These are phyloP conservation scores for Heliamphora exappendiculata DNA, from an alignment of 148 eudicot genomes.

Conservation along the genomic window DNA sequence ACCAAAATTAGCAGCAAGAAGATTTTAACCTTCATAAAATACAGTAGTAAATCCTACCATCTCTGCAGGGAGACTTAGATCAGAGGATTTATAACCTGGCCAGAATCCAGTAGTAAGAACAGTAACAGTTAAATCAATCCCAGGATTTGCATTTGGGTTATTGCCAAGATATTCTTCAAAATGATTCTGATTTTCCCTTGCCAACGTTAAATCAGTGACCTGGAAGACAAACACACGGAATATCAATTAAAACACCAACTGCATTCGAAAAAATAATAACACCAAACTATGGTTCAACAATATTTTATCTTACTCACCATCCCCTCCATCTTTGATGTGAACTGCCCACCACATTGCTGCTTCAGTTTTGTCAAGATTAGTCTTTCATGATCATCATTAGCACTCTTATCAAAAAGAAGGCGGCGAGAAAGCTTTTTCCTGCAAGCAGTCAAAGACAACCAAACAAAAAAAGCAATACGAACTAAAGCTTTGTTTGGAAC, in stretches of 20 bases:
- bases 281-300: neutral
- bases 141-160: slow-evolving; percentile 19
- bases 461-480: neutral
- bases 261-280: neutral
- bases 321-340: slow-evolving; percentile 49
- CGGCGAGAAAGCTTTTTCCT: slow-evolving; percentile 43
- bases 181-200: slow-evolving; percentile 30
- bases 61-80: slow-evolving; percentile 37
- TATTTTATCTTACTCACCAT: slow-evolving; percentile 27
- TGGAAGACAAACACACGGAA: slow-evolving; percentile 12
- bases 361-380: slow-evolving; percentile 36
- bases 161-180: slow-evolving; percentile 29
- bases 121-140: slow-evolving; percentile 39
- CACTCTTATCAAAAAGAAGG: slow-evolving; percentile 40
- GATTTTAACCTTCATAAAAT: neutral
- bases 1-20: neutral
- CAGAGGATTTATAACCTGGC: slow-evolving; percentile 44
- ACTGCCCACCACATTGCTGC: slow-evolving; percentile 43
- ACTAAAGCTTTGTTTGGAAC: neutral
- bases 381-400: slow-evolving; percentile 43
- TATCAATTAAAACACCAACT: neutral
- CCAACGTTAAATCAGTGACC: slow-evolving; percentile 40
- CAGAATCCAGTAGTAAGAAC: slow-evolving; percentile 48
- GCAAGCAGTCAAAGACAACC: slow-evolving; percentile 1
- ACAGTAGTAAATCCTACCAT: slow-evolving; percentile 26